These are phyloP conservation scores for Obba rivulosa DNA, from an alignment of 768 basidiomycete genomes.

Conservation along the genomic window DNA sequence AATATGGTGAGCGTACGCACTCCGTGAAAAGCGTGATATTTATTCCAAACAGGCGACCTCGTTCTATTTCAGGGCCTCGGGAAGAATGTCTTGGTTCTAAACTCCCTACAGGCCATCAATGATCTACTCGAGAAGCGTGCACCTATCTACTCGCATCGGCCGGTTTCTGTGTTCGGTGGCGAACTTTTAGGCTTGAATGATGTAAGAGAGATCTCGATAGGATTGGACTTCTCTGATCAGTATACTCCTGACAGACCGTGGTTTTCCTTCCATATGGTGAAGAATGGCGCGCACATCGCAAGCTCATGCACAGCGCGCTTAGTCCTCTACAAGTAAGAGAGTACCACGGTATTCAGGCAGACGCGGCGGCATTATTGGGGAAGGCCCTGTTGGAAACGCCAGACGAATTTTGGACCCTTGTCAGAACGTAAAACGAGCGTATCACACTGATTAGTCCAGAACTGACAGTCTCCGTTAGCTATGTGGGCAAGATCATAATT, in stretches of 20 bases:
- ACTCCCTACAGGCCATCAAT: slow-evolving; percentile 26
- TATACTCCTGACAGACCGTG: too few relatives aligned
- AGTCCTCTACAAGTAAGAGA: slow-evolving; percentile 24
- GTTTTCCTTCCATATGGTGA: slow-evolving; percentile 18
- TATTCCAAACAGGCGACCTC: too few relatives aligned
- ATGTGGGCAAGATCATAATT: slow-evolving; percentile 2
- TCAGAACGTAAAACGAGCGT: slow-evolving; percentile 6
- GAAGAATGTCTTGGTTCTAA: slow-evolving; percentile 28
- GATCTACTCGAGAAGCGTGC: slow-evolving; percentile 37
- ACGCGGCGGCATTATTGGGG: slow-evolving; percentile 15
- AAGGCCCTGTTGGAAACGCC: slow-evolving; percentile 3
- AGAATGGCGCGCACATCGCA: slow-evolving; percentile 21
- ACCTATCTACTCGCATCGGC: slow-evolving; percentile 31
- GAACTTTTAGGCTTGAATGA: neutral
- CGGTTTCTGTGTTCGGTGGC: neutral
- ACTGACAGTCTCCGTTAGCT: neutral
- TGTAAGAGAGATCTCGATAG: too few relatives aligned
- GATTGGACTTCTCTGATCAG: too few relatives aligned
- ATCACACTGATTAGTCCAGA: too few relatives aligned
- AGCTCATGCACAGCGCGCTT: slow-evolving; percentile 25
- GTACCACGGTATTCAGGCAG: slow-evolving; percentile 27
- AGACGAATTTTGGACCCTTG: slow-evolving; percentile 4
- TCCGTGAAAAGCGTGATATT: too few relatives aligned
- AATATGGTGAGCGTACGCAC: slow-evolving; percentile 5
- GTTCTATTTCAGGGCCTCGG: slow-evolving; percentile 5